Evolutionary conservation across 179 eudicot species (phyloP), one percentile per base, ranked within the genome.

Genomic region (Spergularia azorica): DNA sequence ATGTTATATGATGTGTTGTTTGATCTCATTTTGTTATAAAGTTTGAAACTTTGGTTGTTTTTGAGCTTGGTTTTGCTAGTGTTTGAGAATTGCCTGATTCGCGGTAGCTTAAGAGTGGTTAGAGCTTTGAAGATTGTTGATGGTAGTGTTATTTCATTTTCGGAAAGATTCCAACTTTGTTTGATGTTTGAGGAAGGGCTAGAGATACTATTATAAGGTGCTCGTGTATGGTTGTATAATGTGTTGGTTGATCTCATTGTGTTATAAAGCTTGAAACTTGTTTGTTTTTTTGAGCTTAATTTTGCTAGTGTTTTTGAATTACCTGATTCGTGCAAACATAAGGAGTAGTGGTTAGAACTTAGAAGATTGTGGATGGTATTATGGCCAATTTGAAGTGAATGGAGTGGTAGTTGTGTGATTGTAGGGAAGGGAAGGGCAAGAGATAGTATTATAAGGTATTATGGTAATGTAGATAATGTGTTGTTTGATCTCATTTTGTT

Each of bases 371-470:
- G 32, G 32, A 26, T 26, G 32, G 32, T n/a, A n/a, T 93, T 26
- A 90, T 96, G 92, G 74, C 65, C 5, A 76, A 79, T 74, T 88
- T 96, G 90, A 78, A 79, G n/a, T n/a, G n/a, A n/a, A n/a, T n/a
- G n/a, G n/a, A n/a, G n/a, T n/a, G n/a, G n/a, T n/a, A n/a, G n/a
- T n/a, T n/a, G n/a, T n/a, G n/a, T n/a, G n/a, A n/a, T n/a, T n/a
- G n/a, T n/a, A n/a, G n/a, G n/a, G n/a, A n/a, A n/a, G n/a, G n/a
- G 74, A 84, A 80, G 46, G 98, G 98, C 36, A 87, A 76, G 75
- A 88, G 85, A 74, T 94, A 94, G 73, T 90, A 82, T 84, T 96
- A 96, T 70, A 87, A 94, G 99, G 99, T 95, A 81, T 75, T 68
- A n/a, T n/a, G n/a, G n/a, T n/a, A n/a, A n/a, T n/a, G n/a, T n/a